Base-by-base conservation (phyloP, 495 filamentous ascomycete species). In the Talaromyces adpressus region DNA sequence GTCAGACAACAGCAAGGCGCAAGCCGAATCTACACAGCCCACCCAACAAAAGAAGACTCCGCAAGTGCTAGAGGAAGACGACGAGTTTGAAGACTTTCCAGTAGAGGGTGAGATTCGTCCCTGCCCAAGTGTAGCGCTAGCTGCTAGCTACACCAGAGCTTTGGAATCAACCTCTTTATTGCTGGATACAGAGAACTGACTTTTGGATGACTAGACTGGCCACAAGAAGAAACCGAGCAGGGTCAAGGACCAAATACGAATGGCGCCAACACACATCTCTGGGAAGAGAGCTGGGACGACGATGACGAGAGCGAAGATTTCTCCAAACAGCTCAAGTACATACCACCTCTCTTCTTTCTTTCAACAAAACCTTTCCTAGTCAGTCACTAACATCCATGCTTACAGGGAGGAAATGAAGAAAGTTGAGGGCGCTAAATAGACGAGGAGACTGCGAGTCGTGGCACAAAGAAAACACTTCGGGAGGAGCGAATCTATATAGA, bases 231-330 rank as follows among this genome's bases (percentile, higher is more conserved):
- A 67, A 88, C 90, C 65, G 91, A 96, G 73, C 87, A 91, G 56
- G 86, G 88, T 34, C 77, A 77, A 61, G 80, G 81, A 60, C 68
- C 74, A 7, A 64, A 69, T 30, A 49, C 57, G 34, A 78, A 76
- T 65, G 76, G 73, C 22, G 78, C 79, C 62, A 90, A 86, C 67
- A 86, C 87, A 66, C 91, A 97, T 80, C 78, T 98, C 63, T 98
- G 94, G 94, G 94, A 98, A 80, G 94, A 98, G 83, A 97, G 92
- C 80, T 98, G 94, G 94, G 94, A 98, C 69, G 94, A 98, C 74
- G 94, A 98, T 80, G 94, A 98, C 80, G 92, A 92, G 62, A 93
- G 82, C 68, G 95, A 98, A 73, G 94, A 98, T 69, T 98, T 98
- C 72, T 92, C 92, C 12, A 85, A 89, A 73, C 94, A 97, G 85